Base-by-base conservation (phyloP, 2,329 filamentous ascomycete species). In the Colletotrichum spinosum region DNA sequence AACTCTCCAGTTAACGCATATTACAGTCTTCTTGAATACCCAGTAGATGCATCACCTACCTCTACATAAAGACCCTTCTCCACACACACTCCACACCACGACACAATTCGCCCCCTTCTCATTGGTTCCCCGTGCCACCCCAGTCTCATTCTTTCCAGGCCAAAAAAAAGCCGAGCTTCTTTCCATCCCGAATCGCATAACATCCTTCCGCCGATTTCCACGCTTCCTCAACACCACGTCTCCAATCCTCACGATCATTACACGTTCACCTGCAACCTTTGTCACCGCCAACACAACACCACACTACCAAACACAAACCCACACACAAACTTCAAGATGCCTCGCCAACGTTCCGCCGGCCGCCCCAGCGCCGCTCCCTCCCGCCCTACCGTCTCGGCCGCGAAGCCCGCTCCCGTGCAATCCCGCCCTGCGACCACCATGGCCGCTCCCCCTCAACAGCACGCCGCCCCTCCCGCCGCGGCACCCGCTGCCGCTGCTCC, bases 281-380 rank as follows among this genome's bases (percentile, higher is more conserved):
- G 8, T 37, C 33, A 25, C 25, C 25, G 25, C 45, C n/a, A 35
- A 51, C 8, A 34, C n/a, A 42, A 35, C 38, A 9, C 7, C 6
- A 41, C 37, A 33, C 44, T 13, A 42, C 17, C 25, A 25, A 25
- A 25, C 25, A 25, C 25, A 37, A 35, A 45, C 37, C 12, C 38
- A 45, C 55, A 49, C 57, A 60, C 60, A 55, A 45, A 71, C 61
- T 67, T 67, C 77, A 85, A 78, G 65, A 95, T 95, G 92, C 81
- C 92, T 90, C 92, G 92, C 81, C 89, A 92, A 85, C 87, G 90
- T 78, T 88, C 91, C 80, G 83, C 86, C 80, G 87, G 82, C 75
- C 84, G 79, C 78, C 80, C 57, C 25, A 55, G 78, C 76, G 80
- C 73, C 75, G 80, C 74, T 77, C 88, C 89, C 68, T 78, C 87